Evolutionary conservation across 129 eudicot species (phyloP).

Genomic region (Tanacetum coccineum): DNA sequence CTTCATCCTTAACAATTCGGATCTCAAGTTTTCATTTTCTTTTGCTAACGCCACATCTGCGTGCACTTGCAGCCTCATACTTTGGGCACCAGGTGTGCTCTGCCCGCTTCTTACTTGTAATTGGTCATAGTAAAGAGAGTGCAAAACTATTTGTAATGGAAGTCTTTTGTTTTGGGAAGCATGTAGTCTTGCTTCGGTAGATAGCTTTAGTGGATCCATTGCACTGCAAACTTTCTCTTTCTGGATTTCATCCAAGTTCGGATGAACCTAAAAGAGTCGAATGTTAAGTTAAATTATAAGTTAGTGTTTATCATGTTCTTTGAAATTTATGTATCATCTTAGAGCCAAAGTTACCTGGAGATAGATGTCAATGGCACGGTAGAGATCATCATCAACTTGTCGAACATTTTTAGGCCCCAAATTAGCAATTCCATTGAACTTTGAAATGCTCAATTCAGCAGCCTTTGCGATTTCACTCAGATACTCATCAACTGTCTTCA

Average conservation of each 20-base stretch:
- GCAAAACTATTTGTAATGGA: slow-evolving; percentile 74
- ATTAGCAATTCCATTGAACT: slow-evolving; percentile 82
- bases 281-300: background rate
- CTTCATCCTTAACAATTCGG: slow-evolving; percentile 71
- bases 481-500: slow-evolving; percentile 71
- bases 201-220: slow-evolving; percentile 75
- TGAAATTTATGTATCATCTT: no score
- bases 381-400: slow-evolving; percentile 77
- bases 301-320: background rate
- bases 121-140: slow-evolving; percentile 74
- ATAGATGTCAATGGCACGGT: slow-evolving; percentile 77
- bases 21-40: slow-evolving; percentile 63
- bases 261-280: slow-evolving; percentile 50
- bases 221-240: slow-evolving; percentile 78
- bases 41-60: slow-evolving; percentile 59
- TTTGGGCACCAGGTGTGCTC: slow-evolving; percentile 26
- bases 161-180: slow-evolving; percentile 84
- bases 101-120: slow-evolving; percentile 57
- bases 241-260: slow-evolving; percentile 75
- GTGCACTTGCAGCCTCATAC: slow-evolving; percentile 50
- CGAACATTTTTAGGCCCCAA: slow-evolving; percentile 69
- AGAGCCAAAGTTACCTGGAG: slow-evolving; percentile 43
- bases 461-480: slow-evolving; percentile 64
- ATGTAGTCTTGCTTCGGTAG: slow-evolving; percentile 64
- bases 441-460: slow-evolving; percentile 57